These are phyloP conservation scores for Fragilaria crotonensis DNA, from an alignment of 108 stramenopile genomes.

Conservation along the genomic window DNA sequence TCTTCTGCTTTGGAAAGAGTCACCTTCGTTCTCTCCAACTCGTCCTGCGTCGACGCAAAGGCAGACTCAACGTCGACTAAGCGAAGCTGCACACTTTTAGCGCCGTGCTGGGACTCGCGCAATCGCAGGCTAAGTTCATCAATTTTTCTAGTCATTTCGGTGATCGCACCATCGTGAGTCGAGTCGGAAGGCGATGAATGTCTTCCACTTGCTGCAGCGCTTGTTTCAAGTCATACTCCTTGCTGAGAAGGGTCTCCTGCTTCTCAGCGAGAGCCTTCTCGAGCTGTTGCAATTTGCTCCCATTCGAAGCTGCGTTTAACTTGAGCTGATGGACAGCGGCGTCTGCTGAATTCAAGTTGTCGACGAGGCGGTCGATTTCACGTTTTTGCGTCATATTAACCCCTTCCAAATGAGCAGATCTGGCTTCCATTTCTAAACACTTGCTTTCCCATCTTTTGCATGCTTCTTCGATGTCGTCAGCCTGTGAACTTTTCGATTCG, in stretches of 20 bases:
- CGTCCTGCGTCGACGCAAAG: neutral
- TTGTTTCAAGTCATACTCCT: neutral
- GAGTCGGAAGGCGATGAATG: neutral
- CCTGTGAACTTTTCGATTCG: too few relatives aligned
- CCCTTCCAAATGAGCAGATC: neutral
- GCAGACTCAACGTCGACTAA: neutral
- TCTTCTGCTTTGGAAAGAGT: neutral
- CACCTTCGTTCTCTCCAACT: neutral
- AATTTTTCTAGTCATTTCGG: neutral
- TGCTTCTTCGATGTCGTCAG: neutral
- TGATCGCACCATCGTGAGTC: neutral
- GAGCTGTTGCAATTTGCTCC: neutral
- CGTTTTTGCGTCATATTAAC: neutral
- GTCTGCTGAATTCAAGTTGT: neutral
- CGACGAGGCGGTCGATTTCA: neutral
- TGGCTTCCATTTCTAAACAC: neutral
- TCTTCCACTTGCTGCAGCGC: neutral
- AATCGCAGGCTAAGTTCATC: neutral
- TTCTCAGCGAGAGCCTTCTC: neutral
- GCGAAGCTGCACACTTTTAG: neutral
- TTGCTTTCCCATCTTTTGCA: neutral
- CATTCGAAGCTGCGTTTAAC: neutral
- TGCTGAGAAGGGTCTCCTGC: neutral
- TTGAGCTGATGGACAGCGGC: neutral
- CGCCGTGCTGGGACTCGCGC: neutral